Base-by-base conservation (phyloP, 352 stramenopile species). In the Pythium coloratum region DNA sequence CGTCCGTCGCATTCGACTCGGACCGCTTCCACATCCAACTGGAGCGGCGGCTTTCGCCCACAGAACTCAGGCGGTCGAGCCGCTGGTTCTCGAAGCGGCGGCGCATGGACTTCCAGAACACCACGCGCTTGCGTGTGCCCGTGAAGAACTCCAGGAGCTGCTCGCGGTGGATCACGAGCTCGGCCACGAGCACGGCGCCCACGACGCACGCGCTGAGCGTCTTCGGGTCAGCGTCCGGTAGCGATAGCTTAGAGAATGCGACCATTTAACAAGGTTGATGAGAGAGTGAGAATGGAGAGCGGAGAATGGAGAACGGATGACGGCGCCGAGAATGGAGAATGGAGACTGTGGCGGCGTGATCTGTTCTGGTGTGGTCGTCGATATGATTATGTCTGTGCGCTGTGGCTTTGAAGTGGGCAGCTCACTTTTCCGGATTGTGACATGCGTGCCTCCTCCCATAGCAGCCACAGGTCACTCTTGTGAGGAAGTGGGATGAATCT, bases 21-120 rank as follows among this genome's bases (percentile, higher is more conserved):
- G 67, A 55, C 57, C 86, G 84, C 36, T 72, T 82, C 84, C 84
- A 92, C 84, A 92, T 92, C 77, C 80, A 92, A 65, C 89, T 78
- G 38, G 82, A 91, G 64, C 79, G 87, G 60, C 81, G 81, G 55
- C 78, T 80, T 50, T 90, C 77, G 32, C 79, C 76, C 42, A 91
- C 65, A 20, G 76, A 86, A 62, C 82, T 91, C 59, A 92, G 79
- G 2, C 82, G 80, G 58, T 87, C 82, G 64, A 92, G 73, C 2
- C 82, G 82, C 63, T 87, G 84, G 64, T 88, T 90, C 61, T 84
- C 82, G 58, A 88, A 92, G 47, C 84, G 84, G 24, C 84, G 84
- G 49, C 84, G 82, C 81, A 92, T 91, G 33, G 79, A 89, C 44
- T 80, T 80, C 69, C 80, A 87, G 65, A 92, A 81, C 55, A 89